A percentile compares a stretch with the other conserved stretches of the same genome.
Evolutionary conservation across 768 basidiomycete genomes (phyloP).

Genomic region (Albatrellus ellisii): DNA sequence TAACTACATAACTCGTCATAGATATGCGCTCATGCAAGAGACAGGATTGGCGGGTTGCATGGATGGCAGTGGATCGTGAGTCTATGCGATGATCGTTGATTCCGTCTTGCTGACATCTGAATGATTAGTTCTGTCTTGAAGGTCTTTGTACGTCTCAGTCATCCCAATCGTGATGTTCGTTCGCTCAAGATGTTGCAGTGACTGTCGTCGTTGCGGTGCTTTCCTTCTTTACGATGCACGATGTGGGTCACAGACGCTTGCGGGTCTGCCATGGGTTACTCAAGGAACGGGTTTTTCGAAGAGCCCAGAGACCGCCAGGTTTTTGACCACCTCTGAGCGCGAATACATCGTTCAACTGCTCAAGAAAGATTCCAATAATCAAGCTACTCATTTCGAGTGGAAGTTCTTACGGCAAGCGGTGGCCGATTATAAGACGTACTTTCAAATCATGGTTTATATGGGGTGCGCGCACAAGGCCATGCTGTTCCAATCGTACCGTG

Average conservation of each 20-base stretch:
- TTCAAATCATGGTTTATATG: constrained; percentile 21
- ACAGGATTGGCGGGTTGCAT: too few species aligned
- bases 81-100: too few species aligned
- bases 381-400: constrained; percentile 21
- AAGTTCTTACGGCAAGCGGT: constrained; percentile 24
- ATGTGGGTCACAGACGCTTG: constrained; percentile 21
- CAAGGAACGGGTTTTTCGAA: constrained; percentile 5
- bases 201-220: constrained; percentile 24
- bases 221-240: constrained; percentile 28
- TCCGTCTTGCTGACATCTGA: too few species aligned
- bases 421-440: constrained; percentile 20
- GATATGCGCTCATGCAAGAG: too few species aligned
- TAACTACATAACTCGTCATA: too few species aligned
- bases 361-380: constrained; percentile 17
- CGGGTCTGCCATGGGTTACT: background rate
- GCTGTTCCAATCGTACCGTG: too few species aligned
- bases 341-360: constrained; percentile 19
- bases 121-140: too few species aligned
- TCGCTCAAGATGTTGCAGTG: too few species aligned
- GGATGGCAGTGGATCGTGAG: too few species aligned
- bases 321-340: constrained; percentile 25
- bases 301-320: constrained; percentile 33
- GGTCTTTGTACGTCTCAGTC: too few species aligned
- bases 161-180: too few species aligned
- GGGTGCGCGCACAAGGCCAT: constrained; percentile 22